phyloP scores from a whole-genome alignment of 495 filamentous ascomycete species.

The Lindgomyces ingoldianus region DNA sequence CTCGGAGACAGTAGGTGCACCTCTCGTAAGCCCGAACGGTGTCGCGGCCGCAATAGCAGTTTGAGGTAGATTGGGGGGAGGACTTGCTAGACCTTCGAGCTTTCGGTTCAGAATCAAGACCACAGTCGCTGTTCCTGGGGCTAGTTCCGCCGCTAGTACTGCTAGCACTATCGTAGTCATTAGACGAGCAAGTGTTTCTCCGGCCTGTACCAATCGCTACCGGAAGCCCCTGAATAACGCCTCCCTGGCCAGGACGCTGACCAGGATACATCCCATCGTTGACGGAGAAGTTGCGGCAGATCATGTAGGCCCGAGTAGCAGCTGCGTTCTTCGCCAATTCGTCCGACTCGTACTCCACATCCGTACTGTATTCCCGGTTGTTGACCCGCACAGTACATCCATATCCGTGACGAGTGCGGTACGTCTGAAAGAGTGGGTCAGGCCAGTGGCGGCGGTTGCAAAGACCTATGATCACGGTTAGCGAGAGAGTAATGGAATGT shows the following conservation, averaged over 20 bases:
- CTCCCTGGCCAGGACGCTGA: slow-evolving; percentile 65
- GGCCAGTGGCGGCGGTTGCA: slow-evolving; percentile 95
- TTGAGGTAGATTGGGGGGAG: slow-evolving; percentile 8
- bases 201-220: slow-evolving; percentile 68
- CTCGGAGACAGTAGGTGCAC: slow-evolving; percentile 37
- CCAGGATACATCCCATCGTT: slow-evolving; percentile 89
- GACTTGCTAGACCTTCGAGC: slow-evolving; percentile 40
- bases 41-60: slow-evolving; percentile 40
- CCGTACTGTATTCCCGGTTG: slow-evolving; percentile 93
- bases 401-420: slow-evolving; percentile 69
- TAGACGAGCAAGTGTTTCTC: slow-evolving; percentile 44
- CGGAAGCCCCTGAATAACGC: slow-evolving; percentile 83
- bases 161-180: slow-evolving; percentile 52
- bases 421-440: slow-evolving; percentile 87
- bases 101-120: slow-evolving; percentile 37
- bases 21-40: slow-evolving; percentile 34
- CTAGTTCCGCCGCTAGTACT: slow-evolving; percentile 57
- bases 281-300: slow-evolving; percentile 97
- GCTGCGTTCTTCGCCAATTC: slow-evolving; percentile 88
- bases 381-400: slow-evolving; percentile 93
- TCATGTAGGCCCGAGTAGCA: slow-evolving; percentile 95
- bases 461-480: slow-evolving; percentile 66
- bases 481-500: not conserved
- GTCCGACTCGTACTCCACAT: slow-evolving; percentile 77
- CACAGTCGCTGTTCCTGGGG: slow-evolving; percentile 54